Conservation (phyloP, 208 protist genomes). For the Vickermania ingenoplastis region DNA sequence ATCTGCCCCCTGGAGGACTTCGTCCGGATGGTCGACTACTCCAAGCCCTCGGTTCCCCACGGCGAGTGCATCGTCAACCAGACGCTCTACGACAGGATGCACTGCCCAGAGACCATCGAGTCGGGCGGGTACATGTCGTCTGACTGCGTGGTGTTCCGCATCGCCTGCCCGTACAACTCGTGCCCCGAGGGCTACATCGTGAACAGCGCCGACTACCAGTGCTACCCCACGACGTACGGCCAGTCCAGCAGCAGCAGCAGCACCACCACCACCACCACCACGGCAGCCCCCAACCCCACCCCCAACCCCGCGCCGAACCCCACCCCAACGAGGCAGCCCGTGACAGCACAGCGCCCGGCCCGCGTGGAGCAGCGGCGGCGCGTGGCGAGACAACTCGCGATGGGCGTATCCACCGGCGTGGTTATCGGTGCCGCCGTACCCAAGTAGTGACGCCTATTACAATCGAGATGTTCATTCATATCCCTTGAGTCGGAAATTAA, state of each 20-base stretch:
- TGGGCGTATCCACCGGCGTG: constrained; percentile 9
- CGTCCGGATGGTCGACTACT: constrained; percentile 39
- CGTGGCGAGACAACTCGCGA: constrained; percentile 1
- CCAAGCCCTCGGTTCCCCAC: constrained; percentile 12
- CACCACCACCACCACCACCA: constrained; percentile 1
- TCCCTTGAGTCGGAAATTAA: no score
- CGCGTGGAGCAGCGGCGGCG: not conserved
- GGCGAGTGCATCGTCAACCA: constrained; percentile 22
- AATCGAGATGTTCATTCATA: no score
- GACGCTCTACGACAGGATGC: constrained; percentile 21
- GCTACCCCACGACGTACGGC: constrained; percentile 11
- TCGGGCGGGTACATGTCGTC: constrained; percentile 11
- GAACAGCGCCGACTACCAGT: constrained; percentile 19
- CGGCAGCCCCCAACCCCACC: not conserved
- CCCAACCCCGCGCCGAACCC: not conserved
- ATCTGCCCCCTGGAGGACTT: constrained; percentile 42
- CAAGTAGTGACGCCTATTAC: not conserved
- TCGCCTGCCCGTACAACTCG: constrained; percentile 19
- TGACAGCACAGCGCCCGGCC: not conserved
- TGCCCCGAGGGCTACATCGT: constrained; percentile 25
- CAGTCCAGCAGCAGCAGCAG: constrained; percentile 3
- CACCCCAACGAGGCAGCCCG: not conserved
- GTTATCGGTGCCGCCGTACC: constrained; percentile 5
- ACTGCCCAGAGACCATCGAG: constrained; percentile 18
- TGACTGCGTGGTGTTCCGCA: constrained; percentile 36